A percentile compares a stretch with the other conserved stretches of the same genome.
These are phyloP conservation scores for Trichoderma sp. DNA, from an alignment of 2,329 filamentous ascomycete genomes.

Conservation along the genomic window DNA sequence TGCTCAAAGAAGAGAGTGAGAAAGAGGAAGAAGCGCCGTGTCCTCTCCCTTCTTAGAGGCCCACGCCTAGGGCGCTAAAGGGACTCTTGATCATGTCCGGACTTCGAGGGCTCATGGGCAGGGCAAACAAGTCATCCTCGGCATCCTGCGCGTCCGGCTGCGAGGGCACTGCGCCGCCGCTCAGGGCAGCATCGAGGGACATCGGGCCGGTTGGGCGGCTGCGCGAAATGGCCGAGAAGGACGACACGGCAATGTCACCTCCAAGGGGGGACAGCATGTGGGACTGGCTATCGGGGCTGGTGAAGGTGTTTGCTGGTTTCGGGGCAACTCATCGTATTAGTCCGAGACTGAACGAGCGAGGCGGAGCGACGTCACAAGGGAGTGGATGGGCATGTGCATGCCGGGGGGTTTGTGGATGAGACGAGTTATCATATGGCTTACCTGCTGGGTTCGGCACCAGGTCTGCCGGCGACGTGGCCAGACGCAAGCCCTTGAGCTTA, in stretches of 20 bases:
- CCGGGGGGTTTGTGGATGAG: neutral
- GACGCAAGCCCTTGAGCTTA: slow-evolving; percentile 76
- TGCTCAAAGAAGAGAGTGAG: neutral
- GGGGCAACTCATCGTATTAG: slow-evolving; percentile 13
- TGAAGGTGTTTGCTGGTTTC: slow-evolving; percentile 42
- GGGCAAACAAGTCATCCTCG: slow-evolving; percentile 82
- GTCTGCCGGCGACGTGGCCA: slow-evolving; percentile 72
- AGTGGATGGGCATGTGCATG: neutral
- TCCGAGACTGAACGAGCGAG: slow-evolving; percentile 1
- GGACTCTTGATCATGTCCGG: slow-evolving; percentile 85
- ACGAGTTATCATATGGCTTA: slow-evolving; percentile 38
- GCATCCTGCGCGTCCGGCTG: slow-evolving; percentile 34
- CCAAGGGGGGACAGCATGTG: slow-evolving; percentile 40
- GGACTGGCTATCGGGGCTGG: slow-evolving; percentile 39
- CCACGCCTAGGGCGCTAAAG: slow-evolving; percentile 59
- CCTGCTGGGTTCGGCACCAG: slow-evolving; percentile 57
- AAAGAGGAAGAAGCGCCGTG: neutral
- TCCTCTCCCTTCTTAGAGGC: neutral
- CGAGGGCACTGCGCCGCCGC: slow-evolving; percentile 32
- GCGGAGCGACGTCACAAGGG: neutral
- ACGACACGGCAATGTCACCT: slow-evolving; percentile 42
- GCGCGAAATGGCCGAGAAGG: slow-evolving; percentile 40
- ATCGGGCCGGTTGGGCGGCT: slow-evolving; percentile 34
- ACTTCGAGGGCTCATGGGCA: slow-evolving; percentile 82
- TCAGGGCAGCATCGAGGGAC: slow-evolving; percentile 42